phyloP scores from a whole-genome alignment of 2,329 filamentous ascomycete genomes.

The Diplodia seriata region DNA sequence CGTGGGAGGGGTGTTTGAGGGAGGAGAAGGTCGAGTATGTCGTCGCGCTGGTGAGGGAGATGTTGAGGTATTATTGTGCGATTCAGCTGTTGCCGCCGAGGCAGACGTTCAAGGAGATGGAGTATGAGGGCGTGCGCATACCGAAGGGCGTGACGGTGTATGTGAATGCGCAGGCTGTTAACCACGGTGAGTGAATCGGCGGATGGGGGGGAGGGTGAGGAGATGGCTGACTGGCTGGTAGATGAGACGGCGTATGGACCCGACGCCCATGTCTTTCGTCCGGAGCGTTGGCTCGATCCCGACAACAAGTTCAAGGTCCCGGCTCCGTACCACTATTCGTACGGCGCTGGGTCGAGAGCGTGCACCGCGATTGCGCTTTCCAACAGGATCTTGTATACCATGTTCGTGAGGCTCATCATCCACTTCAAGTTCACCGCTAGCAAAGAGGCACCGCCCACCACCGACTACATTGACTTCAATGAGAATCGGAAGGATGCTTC shows the following conservation, averaged over 20 bases:
- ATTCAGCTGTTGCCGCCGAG: constrained; percentile 31
- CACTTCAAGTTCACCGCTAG: constrained; percentile 29
- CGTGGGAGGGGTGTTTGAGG: constrained; percentile 26
- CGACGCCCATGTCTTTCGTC: constrained; percentile 24
- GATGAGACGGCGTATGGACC: constrained; percentile 29
- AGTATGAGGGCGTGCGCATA: constrained; percentile 17
- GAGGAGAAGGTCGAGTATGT: constrained; percentile 31
- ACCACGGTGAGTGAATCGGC: constrained; percentile 14
- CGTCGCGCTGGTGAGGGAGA: constrained; percentile 26
- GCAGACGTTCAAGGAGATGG: constrained; percentile 27
- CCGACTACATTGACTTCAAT: constrained; percentile 31
- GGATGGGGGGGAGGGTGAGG: too few relatives aligned
- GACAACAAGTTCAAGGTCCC: constrained; percentile 21
- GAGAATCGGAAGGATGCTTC: constrained; percentile 28
- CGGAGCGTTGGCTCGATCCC: constrained; percentile 29
- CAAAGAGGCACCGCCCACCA: constrained; percentile 14
- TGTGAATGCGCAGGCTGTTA: constrained; percentile 32
- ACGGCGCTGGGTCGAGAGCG: constrained; percentile 29
- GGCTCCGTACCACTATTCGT: constrained; percentile 27
- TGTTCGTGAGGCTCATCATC: constrained; percentile 27
- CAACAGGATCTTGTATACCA: constrained; percentile 25
- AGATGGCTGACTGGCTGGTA: not conserved
- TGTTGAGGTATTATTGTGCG: constrained; percentile 31
- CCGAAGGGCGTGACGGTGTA: constrained; percentile 29
- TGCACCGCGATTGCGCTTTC: constrained; percentile 27